A percentile compares a stretch with the other conserved stretches of the same genome.
These are phyloP conservation scores for Porpolomopsis calyptriformis DNA, from an alignment of 768 basidiomycete species.

Conservation along the genomic window DNA sequence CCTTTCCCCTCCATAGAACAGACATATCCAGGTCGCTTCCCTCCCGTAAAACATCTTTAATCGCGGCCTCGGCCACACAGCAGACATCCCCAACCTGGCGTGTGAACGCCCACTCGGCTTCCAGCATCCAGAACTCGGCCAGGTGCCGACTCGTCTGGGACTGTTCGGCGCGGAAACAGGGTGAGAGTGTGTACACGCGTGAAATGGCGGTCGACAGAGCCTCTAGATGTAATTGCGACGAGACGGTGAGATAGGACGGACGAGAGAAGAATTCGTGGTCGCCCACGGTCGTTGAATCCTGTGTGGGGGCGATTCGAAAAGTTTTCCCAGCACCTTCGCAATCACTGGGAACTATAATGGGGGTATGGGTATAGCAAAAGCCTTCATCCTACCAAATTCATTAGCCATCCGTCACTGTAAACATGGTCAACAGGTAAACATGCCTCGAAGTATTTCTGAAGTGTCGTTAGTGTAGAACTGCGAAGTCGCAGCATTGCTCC, in stretches of 20 bases:
- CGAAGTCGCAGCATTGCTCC: constrained; percentile 72
- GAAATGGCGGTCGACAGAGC: constrained; percentile 67
- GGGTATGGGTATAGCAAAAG: constrained; percentile 73
- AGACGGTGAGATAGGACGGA: constrained; percentile 83
- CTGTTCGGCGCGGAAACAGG: constrained; percentile 90
- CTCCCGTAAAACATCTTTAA: constrained; percentile 3
- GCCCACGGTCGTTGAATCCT: constrained; percentile 7
- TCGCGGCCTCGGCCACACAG: constrained; percentile 25
- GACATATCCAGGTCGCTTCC: constrained; percentile 16
- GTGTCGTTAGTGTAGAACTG: constrained; percentile 40
- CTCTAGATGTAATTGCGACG: constrained; percentile 93
- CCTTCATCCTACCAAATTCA: constrained; percentile 46
- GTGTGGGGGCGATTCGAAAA: constrained; percentile 52
- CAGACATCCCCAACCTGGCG: constrained; percentile 36
- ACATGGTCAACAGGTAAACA: constrained; percentile 12
- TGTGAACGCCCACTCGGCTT: constrained; percentile 72
- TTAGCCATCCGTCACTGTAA: neutral
- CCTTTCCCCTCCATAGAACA: constrained; percentile 32
- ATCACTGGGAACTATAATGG: constrained; percentile 82
- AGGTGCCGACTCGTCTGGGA: constrained; percentile 86
- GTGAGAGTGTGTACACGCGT: constrained; percentile 85
- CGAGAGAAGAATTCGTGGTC: constrained; percentile 60
- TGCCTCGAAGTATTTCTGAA: constrained; percentile 69
- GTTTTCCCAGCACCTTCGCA: constrained; percentile 95
- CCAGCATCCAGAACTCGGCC: constrained; percentile 98